Percentiles rank a stretch among this genome's conserved stretches.
Conservation (phyloP, 148 eudicot genomes). For the Tetragonia tetragonoides region DNA sequence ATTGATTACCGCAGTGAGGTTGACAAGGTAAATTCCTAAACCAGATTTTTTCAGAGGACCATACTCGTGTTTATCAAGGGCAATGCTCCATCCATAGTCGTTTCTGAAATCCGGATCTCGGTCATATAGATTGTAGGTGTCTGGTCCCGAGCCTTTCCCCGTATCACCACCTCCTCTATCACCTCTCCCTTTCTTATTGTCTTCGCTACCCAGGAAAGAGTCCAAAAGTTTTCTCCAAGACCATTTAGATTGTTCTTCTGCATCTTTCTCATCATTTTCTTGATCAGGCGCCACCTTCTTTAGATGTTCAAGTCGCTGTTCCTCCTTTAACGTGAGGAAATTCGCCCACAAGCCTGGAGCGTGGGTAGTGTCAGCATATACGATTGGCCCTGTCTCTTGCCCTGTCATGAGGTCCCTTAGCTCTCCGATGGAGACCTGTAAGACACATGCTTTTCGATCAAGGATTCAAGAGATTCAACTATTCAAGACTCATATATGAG, state of each 20-base stretch:
- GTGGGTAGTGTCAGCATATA: slow-evolving; percentile 45
- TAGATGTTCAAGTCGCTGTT: slow-evolving; percentile 43
- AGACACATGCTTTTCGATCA: neutral
- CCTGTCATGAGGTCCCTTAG: slow-evolving; percentile 42
- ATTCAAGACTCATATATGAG: too few species aligned
- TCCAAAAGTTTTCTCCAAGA: slow-evolving; percentile 43
- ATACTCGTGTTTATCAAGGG: slow-evolving; percentile 53
- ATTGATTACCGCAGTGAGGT: slow-evolving; percentile 68
- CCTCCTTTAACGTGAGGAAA: slow-evolving; percentile 41
- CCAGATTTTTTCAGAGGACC: slow-evolving; percentile 54
- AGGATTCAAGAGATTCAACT: too few species aligned
- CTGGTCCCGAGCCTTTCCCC: slow-evolving; percentile 32
- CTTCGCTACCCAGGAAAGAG: slow-evolving; percentile 36
- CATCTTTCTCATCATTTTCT: slow-evolving; percentile 19
- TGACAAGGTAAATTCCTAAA: slow-evolving; percentile 63
- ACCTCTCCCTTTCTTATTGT: slow-evolving; percentile 25
- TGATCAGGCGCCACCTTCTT: slow-evolving; percentile 35
- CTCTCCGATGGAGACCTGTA: slow-evolving; percentile 57
- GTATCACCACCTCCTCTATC: slow-evolving; percentile 5
- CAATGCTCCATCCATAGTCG: slow-evolving; percentile 70
- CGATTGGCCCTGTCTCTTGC: slow-evolving; percentile 60
- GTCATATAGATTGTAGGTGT: slow-evolving; percentile 60
- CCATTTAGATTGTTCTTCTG: slow-evolving; percentile 38
- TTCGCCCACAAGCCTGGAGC: slow-evolving; percentile 54
- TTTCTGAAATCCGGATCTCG: slow-evolving; percentile 58